phyloP scores from a whole-genome alignment of 305 asterid species.

The Fraxinus floribunda region DNA sequence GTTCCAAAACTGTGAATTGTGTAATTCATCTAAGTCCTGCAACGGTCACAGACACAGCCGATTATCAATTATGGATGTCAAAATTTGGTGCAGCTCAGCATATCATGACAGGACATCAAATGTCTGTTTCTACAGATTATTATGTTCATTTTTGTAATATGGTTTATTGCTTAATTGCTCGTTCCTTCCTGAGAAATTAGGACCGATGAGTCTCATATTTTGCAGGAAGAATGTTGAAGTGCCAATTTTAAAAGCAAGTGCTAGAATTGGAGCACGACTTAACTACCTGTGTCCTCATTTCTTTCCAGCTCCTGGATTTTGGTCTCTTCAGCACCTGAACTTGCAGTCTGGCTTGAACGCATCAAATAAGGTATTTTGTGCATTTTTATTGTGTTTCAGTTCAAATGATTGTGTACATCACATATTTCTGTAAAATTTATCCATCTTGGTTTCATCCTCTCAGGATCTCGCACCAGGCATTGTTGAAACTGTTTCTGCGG shows the following conservation, averaged over 20 bases:
- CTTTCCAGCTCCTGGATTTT: constrained; percentile 91
- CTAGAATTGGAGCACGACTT: constrained; percentile 76
- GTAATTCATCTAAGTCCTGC: constrained; percentile 78
- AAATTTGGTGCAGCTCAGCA: constrained; percentile 82
- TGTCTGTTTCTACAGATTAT: constrained; percentile 40
- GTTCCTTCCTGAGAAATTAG: constrained; percentile 9
- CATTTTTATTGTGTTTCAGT: neutral
- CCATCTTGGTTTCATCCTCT: constrained; percentile 21
- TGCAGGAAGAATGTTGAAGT: constrained; percentile 77
- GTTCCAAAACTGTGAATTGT: constrained; percentile 70
- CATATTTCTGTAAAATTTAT: constrained; percentile 7
- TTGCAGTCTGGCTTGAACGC: constrained; percentile 28
- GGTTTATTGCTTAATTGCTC: neutral
- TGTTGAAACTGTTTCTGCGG: constrained; percentile 54
- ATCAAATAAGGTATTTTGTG: constrained; percentile 32
- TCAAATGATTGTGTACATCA: neutral
- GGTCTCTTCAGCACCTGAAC: constrained; percentile 49
- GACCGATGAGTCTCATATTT: constrained; percentile 26
- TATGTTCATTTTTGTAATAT: neutral
- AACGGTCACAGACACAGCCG: constrained; percentile 44
- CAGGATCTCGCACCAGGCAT: constrained; percentile 49
- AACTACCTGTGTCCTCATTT: constrained; percentile 82
- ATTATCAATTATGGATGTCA: constrained; percentile 78
- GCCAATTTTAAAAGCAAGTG: constrained; percentile 86
- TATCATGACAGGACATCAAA: constrained; percentile 93